A percentile compares a stretch with the other conserved stretches of the same genome.
phyloP scores from a whole-genome alignment of 768 basidiomycete species.

The Vishniacozyma victoriae region DNA sequence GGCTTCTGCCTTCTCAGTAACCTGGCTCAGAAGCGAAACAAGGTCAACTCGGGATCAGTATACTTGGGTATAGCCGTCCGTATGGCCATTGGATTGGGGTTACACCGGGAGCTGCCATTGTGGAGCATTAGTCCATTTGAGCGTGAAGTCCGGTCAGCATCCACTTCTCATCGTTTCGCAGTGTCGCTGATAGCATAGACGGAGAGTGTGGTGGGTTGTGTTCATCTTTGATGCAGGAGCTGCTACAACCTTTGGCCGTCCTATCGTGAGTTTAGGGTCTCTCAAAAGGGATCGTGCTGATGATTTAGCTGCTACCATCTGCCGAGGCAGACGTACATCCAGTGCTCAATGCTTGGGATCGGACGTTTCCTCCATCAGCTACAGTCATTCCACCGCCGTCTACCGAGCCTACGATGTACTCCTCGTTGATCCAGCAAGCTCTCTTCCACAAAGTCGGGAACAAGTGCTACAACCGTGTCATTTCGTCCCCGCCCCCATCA shows the following conservation, averaged over 20 bases:
- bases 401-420: constrained; percentile 3
- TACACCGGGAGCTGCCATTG: constrained; percentile 18
- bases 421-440: neutral
- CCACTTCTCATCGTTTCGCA: neutral
- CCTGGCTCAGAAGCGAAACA: constrained; percentile 11
- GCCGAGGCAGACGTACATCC: constrained; percentile 5
- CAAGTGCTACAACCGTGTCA: no score
- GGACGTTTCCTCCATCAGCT: constrained; percentile 2
- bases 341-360: constrained; percentile 2
- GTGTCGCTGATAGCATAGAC: neutral
- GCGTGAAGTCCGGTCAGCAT: constrained; percentile 10
- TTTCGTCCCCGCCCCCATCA: no score
- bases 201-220: constrained; percentile 12
- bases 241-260: constrained; percentile 11
- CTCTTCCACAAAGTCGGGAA: neutral
- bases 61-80: constrained; percentile 15
- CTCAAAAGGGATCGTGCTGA: neutral
- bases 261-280: constrained; percentile 9
- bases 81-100: constrained; percentile 13
- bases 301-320: constrained; percentile 1
- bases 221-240: constrained; percentile 13
- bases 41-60: constrained; percentile 7
- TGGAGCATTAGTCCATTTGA: constrained; percentile 18
- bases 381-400: neutral
- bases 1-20: constrained; percentile 10